Base-by-base conservation (phyloP, 352 stramenopile genomes). In the Phytophthora pinifolia region DNA sequence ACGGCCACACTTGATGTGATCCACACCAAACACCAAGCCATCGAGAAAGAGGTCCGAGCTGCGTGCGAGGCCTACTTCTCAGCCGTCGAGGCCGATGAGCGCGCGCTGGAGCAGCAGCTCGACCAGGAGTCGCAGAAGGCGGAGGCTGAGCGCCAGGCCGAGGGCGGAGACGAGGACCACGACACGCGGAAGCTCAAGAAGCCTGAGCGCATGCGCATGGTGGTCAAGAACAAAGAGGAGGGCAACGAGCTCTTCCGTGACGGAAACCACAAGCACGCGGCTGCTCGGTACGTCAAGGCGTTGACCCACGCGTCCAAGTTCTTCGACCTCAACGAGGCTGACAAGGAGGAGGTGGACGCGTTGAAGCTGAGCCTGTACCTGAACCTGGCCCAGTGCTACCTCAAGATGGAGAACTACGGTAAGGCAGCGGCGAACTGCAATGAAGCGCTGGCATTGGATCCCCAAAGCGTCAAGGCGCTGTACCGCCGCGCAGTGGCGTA, bases 211-310 rank as follows among this genome's bases (percentile, higher is more conserved):
- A 97, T 98, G 89, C 76, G 89, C n/a, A 86, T 97, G 54, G 87
- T 98, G 29, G 66, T 78, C 22, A 96, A 96, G 65, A 98, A 98
- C 71, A 98, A 98, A 76, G 92, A 98, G 32, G 93, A 98, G 59
- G 93, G 92, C 54, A 98, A 89, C 39, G 90, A 97, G 56, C 81
- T 98, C 1, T 98, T 98, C 70, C 85, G 88, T 50, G 92, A 88
- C 46, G 88, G 92, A 47, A 98, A 98, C 68, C 75, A 84, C 71
- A 79, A 90, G 53, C 76, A 88, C 37, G 93, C 93, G 8, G 89
- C 84, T 20, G 77, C 85, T 47, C 83, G 89, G 9, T 98, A 98
- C 60, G 80, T 94, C 31, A 97, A 97, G 72, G 86, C 93, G 42
- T 64, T 98, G 50, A 84, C 67, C 10, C 92, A 98, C 60, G 73